Evolutionary conservation across 1,139 yeast species (phyloP), one percentile per base, ranked within the genome.

Genomic region (Hansenula sp.): DNA sequence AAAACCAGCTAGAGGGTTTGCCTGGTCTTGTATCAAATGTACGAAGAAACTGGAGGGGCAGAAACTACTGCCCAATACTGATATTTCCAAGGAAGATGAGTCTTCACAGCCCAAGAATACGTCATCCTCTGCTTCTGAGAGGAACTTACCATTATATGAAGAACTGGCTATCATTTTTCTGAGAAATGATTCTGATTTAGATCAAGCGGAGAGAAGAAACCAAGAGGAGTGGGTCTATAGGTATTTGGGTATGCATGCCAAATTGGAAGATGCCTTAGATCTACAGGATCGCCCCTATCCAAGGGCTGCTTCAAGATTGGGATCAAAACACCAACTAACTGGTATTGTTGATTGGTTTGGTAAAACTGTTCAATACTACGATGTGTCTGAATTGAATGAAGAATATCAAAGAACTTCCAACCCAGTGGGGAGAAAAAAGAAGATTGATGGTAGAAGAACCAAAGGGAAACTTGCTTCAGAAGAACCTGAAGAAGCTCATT

Each of bases 11-110:
- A 68, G 96, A 46, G 96, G 96, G 1, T 86, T 89, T 60, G 87
- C 90, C 7, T 91, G 97, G 97, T 76, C 90, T n/a, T 91, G 97
- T 70, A 93, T 89, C 21, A 62, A 70, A 3, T 90, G 97, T 65
- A 74, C 86, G 17, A 77, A 76, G 53, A 70, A 61, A 34, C 53
- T 61, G 15, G 65, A 65, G 21, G 44, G 50, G 31, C 42, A 41
- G 25, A 54, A 52, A 49, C 48, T 47, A 43, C 42, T 54, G 27
- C 47, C 51, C 38, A 52, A 44, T 18, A 29, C 38, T 21, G 41
- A 43, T 18, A 42, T 50, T 29, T 37, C 41, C 32, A 24, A 40
- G 6, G 36, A 36, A 9, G 27, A 35, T 28, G 27, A 34, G 15
- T 6, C 25, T 6, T 21, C 25, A 21, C 25, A 21, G 9, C 9